Base-by-base conservation (phyloP, 1,284 basidiomycete genomes). In the Stygiomarasmius scandens region DNA sequence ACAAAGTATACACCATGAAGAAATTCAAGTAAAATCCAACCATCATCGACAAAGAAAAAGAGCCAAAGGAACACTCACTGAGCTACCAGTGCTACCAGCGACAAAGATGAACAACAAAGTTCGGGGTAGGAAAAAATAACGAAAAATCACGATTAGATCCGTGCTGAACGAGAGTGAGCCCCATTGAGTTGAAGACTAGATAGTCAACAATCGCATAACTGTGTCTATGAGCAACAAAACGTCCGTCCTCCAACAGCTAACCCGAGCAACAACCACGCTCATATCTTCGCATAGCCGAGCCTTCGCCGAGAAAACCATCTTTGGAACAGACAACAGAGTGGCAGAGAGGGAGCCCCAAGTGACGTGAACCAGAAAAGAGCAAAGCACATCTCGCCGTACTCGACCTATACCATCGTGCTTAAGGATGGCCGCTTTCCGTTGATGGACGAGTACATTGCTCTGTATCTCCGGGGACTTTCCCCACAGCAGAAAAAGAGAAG, bases 381-480 rank as follows among this genome's bases (percentile, higher is more conserved):
- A 74, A 58, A 55, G 47, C 61, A 50, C 56, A 74, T 76, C 77
- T 75, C 74, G 73, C 79, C 73, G 72, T 76, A 80, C 77, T 41
- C 74, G 72, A 73, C 79, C 77, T 66, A 69, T 73, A 81, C 81
- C 80, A 72, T 74, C 80, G 77, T 78, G 77, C 80, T 87, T 90
- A 76, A 74, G 78, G 84, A 77, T 78, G 83, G 85, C 76, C 70
- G 87, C 80, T 91, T 88, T 90, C 88, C 89, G 61, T 77, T 70
- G 62, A 64, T 63, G 77, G 74, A 74, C 72, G 74, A 78, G 80
- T 76, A 77, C 71, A 77, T 72, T 16, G 69, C 84, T 87, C 86
- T 85, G 85, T 80, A 70, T 84, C 90, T 92, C 89, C 89, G 90
- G 90, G 87, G 89, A 92, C 90, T 92, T 92, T 92, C 88, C 90